Evolutionary conservation across 495 filamentous ascomycete species (phyloP).

Genomic region (Cairneyella variabilis): DNA sequence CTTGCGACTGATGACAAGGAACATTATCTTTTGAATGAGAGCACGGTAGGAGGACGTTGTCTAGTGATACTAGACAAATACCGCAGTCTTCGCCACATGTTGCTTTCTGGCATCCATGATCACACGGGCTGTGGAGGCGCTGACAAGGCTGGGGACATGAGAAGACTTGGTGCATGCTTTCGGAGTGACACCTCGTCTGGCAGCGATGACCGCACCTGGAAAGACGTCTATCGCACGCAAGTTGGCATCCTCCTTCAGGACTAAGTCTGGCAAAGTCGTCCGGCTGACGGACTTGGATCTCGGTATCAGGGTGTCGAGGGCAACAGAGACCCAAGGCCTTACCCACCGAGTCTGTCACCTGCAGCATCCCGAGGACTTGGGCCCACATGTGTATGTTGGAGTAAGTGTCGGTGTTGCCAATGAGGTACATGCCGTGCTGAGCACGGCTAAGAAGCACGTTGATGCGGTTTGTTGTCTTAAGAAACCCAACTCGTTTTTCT

Average conservation of each 20-base stretch:
- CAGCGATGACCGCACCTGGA: slow-evolving; percentile 17
- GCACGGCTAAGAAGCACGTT: slow-evolving; percentile 85
- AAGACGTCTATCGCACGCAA: slow-evolving; percentile 12
- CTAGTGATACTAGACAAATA: slow-evolving; percentile 10
- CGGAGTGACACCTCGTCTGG: slow-evolving; percentile 18
- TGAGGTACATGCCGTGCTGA: slow-evolving; percentile 75
- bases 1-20: slow-evolving; percentile 12
- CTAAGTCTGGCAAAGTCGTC: slow-evolving; percentile 16
- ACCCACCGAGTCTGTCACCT: slow-evolving; percentile 30
- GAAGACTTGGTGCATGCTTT: slow-evolving; percentile 16
- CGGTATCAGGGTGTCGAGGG: slow-evolving; percentile 31
- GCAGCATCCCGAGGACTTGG: slow-evolving; percentile 43
- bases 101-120: slow-evolving; percentile 14
- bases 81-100: slow-evolving; percentile 15
- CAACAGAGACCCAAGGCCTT: slow-evolving; percentile 41
- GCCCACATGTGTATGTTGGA: slow-evolving; percentile 11
- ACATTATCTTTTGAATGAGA: slow-evolving; percentile 13
- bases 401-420: slow-evolving; percentile 55
- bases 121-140: slow-evolving; percentile 13
- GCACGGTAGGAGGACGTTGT: slow-evolving; percentile 14
- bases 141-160: slow-evolving; percentile 18
- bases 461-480: slow-evolving; percentile 70
- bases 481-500: slow-evolving; percentile 57
- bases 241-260: slow-evolving; percentile 22
- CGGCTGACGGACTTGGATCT: slow-evolving; percentile 36